Evolutionary conservation across 2,329 filamentous ascomycete genomes (phyloP).

Genomic region (Penicillium hesseltinei): DNA sequence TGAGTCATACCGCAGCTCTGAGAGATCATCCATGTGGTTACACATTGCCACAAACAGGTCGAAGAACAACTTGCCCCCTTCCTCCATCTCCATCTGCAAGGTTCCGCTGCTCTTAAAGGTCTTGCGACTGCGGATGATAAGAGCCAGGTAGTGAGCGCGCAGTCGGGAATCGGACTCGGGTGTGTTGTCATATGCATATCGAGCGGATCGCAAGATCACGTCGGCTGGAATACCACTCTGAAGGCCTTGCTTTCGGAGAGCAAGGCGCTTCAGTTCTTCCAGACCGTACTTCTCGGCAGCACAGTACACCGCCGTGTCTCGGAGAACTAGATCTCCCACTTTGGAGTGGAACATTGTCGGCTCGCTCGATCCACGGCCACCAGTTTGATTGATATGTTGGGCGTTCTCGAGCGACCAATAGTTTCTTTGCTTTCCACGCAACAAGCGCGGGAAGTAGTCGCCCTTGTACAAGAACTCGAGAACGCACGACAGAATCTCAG

Average conservation of each 20-base stretch:
- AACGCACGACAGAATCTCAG: slow-evolving; percentile 87
- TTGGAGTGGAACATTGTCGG: slow-evolving; percentile 75
- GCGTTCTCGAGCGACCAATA: slow-evolving; percentile 85
- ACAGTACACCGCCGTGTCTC: slow-evolving; percentile 94
- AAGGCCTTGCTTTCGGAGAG: slow-evolving; percentile 90
- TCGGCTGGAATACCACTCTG: slow-evolving; percentile 89
- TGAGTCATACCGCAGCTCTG: slow-evolving; percentile 71
- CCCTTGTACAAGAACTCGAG: slow-evolving; percentile 98
- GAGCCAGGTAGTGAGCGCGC: slow-evolving; percentile 93
- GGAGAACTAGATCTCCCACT: slow-evolving; percentile 73
- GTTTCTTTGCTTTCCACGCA: slow-evolving; percentile 81
- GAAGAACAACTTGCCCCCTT: slow-evolving; percentile 92
- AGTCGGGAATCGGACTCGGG: slow-evolving; percentile 88
- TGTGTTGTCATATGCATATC: slow-evolving; percentile 94
- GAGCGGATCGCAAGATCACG: slow-evolving; percentile 86
- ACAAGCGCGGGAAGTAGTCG: slow-evolving; percentile 86
- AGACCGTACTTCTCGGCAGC: slow-evolving; percentile 86
- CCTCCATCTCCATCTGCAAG: slow-evolving; percentile 98
- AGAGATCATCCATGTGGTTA: slow-evolving; percentile 96
- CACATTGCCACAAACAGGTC: slow-evolving; percentile 97
- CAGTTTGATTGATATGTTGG: slow-evolving; percentile 53
- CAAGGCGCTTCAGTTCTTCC: slow-evolving; percentile 86
- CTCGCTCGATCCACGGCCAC: slow-evolving; percentile 64
- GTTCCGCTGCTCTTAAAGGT: slow-evolving; percentile 98
- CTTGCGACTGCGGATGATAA: slow-evolving; percentile 95